Percentiles rank a stretch among this genome's conserved stretches.
Evolutionary conservation across 495 filamentous ascomycete species (phyloP).

Genomic region (Hamigera avellanea): DNA sequence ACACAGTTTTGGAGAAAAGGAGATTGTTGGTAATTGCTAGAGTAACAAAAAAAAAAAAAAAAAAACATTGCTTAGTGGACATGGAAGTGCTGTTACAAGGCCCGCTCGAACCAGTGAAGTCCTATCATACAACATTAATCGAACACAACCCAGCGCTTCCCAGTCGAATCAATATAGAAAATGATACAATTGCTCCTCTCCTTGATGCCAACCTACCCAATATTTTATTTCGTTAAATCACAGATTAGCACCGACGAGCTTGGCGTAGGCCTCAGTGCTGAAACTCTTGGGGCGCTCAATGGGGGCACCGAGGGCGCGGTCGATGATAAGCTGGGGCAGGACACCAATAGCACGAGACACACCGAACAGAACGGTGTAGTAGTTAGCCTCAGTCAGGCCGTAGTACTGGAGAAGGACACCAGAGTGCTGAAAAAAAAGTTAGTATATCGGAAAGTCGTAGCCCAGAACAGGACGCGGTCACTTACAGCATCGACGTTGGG

Average conservation of each 20-base stretch:
- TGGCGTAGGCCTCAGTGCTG: slow-evolving; percentile 91
- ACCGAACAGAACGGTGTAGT: slow-evolving; percentile 99
- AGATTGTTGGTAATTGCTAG: too few relatives aligned
- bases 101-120: slow-evolving; percentile 34
- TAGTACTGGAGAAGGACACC: slow-evolving; percentile 99
- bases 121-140: slow-evolving; percentile 37
- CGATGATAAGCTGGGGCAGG: slow-evolving; percentile 97
- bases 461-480: slow-evolving; percentile 1
- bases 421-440: slow-evolving; percentile 51
- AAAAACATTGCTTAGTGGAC: slow-evolving; percentile 4
- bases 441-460: slow-evolving; percentile 4
- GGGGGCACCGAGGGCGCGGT: slow-evolving; percentile 78
- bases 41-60: slow-evolving; percentile 2
- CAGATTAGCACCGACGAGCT: slow-evolving; percentile 83
- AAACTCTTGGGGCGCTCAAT: slow-evolving; percentile 83
- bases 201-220: not conserved
- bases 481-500: slow-evolving; percentile 59
- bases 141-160: slow-evolving; percentile 23
- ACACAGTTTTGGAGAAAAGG: too few relatives aligned
- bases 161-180: slow-evolving; percentile 23
- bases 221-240: slow-evolving; percentile 37
- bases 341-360: slow-evolving; percentile 97
- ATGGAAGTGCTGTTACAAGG: slow-evolving; percentile 35
- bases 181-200: slow-evolving; percentile 2
- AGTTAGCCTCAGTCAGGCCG: slow-evolving; percentile 94